phyloP scores from a whole-genome alignment of 257 asterid genomes.

The Solanum verrucosum region DNA sequence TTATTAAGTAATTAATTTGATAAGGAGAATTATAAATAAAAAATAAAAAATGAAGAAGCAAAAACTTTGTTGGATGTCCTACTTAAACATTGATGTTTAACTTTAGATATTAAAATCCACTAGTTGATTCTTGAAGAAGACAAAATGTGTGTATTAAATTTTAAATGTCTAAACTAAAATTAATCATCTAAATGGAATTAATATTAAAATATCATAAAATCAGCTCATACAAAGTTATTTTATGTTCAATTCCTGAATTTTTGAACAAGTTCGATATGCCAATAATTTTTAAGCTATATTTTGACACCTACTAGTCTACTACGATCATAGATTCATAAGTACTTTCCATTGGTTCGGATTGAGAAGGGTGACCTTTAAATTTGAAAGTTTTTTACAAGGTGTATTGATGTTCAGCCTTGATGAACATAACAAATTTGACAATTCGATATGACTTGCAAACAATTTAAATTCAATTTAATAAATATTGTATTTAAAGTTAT shows the following conservation, averaged over 20 bases:
- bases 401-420: not conserved
- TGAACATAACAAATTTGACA: not conserved
- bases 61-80: not conserved
- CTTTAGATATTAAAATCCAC: not conserved
- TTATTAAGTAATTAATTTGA: too few relatives aligned
- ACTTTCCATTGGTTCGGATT: not conserved
- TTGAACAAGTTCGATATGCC: too few relatives aligned
- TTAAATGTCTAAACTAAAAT: not conserved
- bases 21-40: too few relatives aligned
- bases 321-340: not conserved
- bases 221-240: not conserved
- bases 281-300: too few relatives aligned
- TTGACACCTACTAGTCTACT: not conserved
- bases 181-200: not conserved
- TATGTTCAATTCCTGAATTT: too few relatives aligned
- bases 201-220: not conserved
- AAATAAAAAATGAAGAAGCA: too few relatives aligned
- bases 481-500: not conserved
- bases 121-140: not conserved
- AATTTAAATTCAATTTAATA: not conserved
- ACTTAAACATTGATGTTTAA: not conserved
- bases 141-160: not conserved
- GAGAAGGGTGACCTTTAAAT: too few relatives aligned
- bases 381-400: accelerated
- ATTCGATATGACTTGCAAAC: not conserved